Evolutionary conservation across 177 flowering plant genomes (phyloP), one percentile per base, ranked within the genome.

Genomic region (Vitis hybrid): DNA sequence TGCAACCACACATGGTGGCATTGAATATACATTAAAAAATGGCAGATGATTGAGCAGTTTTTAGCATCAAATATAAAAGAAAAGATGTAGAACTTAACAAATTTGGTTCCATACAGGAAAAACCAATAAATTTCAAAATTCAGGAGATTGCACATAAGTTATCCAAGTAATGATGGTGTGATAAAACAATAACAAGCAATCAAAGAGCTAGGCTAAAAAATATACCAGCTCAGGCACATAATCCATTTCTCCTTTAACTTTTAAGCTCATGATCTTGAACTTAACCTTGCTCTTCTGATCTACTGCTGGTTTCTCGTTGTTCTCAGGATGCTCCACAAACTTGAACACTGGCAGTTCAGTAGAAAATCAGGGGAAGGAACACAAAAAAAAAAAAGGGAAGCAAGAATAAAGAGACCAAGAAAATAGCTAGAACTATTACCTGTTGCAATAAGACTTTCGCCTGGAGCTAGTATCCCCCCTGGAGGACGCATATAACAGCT

Each of bases 401-500:
- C 17, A 18, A 22, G 7, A 11, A 70, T 19, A 51, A 28, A 38
- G 47, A 38, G 8, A 28, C 47, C 47, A 5, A 38, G 47, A 38
- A 38, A 38, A 38, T 38, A 38, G 47, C 47, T 38, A 38, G 47
- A 38, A 8, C 47, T 14, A 47, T 71, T 78, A 84, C 87, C 87
- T 31, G 85, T 79, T 64, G 85, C 87, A 59, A 78, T 71, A 7
- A 82, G 31, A 67, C 78, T 80, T 75, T 84, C 87, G 53, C 85
- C 87, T 49, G 83, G 83, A 65, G 83, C 78, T 44, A 84, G 85
- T 17, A 84, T 73, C 57, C 72, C 85, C 19, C 87, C 87, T 4
- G 87, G 85, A 62, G 87, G 87, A 13, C 87, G 80, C 87, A 82
- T 84, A 70, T 72, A 82, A 69, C 85, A 82, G 61, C 87, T 82